phyloP scores from a whole-genome alignment of 1,284 basidiomycete species.

The Chalciporus sp. region DNA sequence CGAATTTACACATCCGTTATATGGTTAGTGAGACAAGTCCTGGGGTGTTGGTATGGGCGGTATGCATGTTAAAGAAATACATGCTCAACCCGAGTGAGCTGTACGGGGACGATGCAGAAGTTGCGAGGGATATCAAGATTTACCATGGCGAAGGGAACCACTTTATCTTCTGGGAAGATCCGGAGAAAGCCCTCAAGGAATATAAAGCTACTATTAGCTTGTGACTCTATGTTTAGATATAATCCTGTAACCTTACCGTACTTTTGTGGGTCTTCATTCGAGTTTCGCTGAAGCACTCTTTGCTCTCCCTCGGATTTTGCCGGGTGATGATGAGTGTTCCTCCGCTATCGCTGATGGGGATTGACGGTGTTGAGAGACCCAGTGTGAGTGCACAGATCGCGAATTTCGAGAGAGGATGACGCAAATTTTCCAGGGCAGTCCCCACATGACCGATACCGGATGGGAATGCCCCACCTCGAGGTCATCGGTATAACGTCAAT shows the following conservation, averaged over 20 bases:
- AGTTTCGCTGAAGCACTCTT: too few relatives aligned
- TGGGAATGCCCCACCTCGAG: neutral
- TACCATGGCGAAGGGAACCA: slow-evolving; percentile 30
- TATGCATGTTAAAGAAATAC: slow-evolving; percentile 18
- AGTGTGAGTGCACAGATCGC: too few relatives aligned
- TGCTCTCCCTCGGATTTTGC: too few relatives aligned
- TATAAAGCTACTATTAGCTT: slow-evolving; percentile 14
- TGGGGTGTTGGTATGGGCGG: slow-evolving; percentile 19
- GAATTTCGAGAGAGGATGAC: too few relatives aligned
- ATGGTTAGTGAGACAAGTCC: slow-evolving; percentile 18
- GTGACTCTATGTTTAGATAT: neutral
- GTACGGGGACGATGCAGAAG: slow-evolving; percentile 22
- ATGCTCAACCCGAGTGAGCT: neutral
- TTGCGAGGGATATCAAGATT: slow-evolving; percentile 25
- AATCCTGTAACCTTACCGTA: too few relatives aligned
- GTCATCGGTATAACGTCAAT: neutral
- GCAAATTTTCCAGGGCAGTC: neutral
- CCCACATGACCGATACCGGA: too few relatives aligned
- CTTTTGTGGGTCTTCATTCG: too few relatives aligned
- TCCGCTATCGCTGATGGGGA: too few relatives aligned
- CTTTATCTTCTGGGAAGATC: slow-evolving; percentile 33
- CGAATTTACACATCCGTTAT: slow-evolving; percentile 24
- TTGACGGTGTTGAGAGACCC: too few relatives aligned
- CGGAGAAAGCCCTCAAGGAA: slow-evolving; percentile 27
- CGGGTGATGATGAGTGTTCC: too few relatives aligned